Percentiles rank a stretch among this genome's conserved stretches.
Evolutionary conservation across 2,329 filamentous ascomycete species (phyloP).

Genomic region (Epichloe brachyelytri): DNA sequence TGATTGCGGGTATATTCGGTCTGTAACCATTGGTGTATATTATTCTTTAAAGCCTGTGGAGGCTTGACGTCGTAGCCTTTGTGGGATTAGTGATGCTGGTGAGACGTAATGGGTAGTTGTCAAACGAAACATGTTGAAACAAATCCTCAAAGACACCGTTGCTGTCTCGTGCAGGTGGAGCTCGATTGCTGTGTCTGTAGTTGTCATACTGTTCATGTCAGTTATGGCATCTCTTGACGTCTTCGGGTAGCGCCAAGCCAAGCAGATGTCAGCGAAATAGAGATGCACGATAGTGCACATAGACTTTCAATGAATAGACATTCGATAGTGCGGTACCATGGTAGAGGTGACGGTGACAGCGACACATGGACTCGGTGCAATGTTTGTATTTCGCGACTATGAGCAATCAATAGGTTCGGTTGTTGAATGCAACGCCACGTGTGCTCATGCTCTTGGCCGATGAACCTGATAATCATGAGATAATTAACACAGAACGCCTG

Average conservation of each 20-base stretch:
- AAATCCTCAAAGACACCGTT: background rate
- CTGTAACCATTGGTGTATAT: conserved; percentile 1
- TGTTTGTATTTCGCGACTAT: background rate
- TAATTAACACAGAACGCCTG: conserved; percentile 1
- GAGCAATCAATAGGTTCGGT: background rate
- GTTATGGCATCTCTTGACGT: too few species aligned
- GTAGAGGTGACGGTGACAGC: too few species aligned
- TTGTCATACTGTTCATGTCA: too few species aligned
- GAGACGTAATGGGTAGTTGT: background rate
- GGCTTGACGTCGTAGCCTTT: background rate
- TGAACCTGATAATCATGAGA: background rate
- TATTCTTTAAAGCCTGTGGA: background rate
- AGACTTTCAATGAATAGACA: too few species aligned
- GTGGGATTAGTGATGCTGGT: background rate
- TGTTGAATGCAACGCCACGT: background rate
- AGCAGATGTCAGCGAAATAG: too few species aligned
- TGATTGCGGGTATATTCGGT: background rate
- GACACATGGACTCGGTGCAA: too few species aligned
- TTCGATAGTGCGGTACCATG: too few species aligned
- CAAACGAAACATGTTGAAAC: background rate
- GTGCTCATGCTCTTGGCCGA: background rate
- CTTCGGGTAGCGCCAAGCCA: too few species aligned
- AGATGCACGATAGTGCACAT: too few species aligned
- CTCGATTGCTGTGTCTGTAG: too few species aligned
- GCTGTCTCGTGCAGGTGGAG: too few species aligned